Conservation (phyloP, 306 rosid genomes). For the Trichosanthes cucumerina region DNA sequence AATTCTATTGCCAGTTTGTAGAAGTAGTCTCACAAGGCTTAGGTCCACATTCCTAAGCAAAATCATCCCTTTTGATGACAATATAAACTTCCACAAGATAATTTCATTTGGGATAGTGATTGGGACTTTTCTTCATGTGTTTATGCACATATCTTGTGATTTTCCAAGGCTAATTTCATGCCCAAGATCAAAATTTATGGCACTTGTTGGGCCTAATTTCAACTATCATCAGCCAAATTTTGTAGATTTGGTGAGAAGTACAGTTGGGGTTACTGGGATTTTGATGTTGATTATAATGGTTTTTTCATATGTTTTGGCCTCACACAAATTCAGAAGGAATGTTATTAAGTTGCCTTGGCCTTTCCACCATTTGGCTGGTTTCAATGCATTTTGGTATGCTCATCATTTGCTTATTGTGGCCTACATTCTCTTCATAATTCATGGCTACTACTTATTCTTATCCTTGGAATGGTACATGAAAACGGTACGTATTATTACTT, state of each 20-base stretch:
- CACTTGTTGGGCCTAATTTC: conserved; percentile 40
- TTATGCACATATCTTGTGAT: conserved; percentile 56
- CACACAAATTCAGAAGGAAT: conserved; percentile 53
- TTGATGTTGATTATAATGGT: conserved; percentile 54
- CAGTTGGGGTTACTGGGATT: conserved; percentile 55
- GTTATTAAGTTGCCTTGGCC: conserved; percentile 44
- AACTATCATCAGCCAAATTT: conserved; percentile 37
- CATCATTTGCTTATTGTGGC: conserved; percentile 74
- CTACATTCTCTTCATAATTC: conserved; percentile 47
- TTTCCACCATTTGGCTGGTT: conserved; percentile 55
- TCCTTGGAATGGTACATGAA: conserved; percentile 43
- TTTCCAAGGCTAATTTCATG: conserved; percentile 51
- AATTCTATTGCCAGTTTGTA: conserved; percentile 69
- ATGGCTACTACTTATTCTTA: conserved; percentile 62
- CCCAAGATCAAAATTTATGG: conserved; percentile 30
- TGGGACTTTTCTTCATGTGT: conserved; percentile 43
- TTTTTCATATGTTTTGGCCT: conserved; percentile 63
- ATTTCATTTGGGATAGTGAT: conserved; percentile 44
- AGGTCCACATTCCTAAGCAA: conserved; percentile 47
- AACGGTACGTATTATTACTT: conserved; percentile 40
- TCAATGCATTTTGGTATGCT: conserved; percentile 89
- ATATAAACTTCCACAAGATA: conserved; percentile 74
- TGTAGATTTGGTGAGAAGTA: conserved; percentile 25
- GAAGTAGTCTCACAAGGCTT: conserved; percentile 63
- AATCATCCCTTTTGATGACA: conserved; percentile 78